A percentile compares a stretch with the other conserved stretches of the same genome.
Conservation (phyloP, 208 protist genomes). For the Endotrypanum monterogeii region DNA sequence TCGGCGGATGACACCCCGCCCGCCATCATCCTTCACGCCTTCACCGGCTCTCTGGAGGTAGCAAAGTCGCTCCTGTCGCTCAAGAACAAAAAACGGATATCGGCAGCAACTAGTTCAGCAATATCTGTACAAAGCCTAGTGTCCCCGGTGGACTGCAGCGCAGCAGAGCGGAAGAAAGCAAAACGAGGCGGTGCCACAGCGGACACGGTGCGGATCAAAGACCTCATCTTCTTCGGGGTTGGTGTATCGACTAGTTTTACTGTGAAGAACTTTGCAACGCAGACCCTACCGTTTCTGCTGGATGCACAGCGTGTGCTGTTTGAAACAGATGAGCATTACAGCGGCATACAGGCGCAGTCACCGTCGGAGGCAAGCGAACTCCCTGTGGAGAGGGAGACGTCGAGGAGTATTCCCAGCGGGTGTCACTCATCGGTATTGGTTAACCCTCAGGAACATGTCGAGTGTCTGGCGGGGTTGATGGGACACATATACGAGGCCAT, state of each 20-base stretch:
- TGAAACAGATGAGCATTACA: conserved; percentile 69
- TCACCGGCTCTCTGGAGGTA: conserved; percentile 73
- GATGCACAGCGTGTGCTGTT: conserved; percentile 42
- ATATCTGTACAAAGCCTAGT: not conserved
- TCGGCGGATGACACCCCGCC: conserved; percentile 55
- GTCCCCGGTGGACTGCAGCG: not conserved
- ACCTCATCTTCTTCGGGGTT: conserved; percentile 71
- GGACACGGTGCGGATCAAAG: conserved; percentile 31
- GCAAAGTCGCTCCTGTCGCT: conserved; percentile 64
- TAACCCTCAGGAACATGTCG: conserved; percentile 11
- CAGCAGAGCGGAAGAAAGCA: not conserved
- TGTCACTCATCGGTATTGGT: not conserved
- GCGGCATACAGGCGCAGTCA: not conserved
- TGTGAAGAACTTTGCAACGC: conserved; percentile 51
- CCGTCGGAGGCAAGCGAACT: not conserved
- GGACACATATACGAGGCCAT: conserved; percentile 1
- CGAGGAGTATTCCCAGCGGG: not conserved
- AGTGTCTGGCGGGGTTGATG: conserved; percentile 12
- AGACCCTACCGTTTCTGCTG: conserved; percentile 60
- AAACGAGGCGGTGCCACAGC: conserved; percentile 6
- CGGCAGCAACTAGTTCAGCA: too few relatives aligned
- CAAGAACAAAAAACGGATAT: conserved; percentile 45
- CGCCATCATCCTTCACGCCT: conserved; percentile 81
- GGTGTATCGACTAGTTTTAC: conserved; percentile 55
- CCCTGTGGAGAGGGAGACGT: not conserved